Evolutionary conservation across 2,329 filamentous ascomycete species (phyloP), one percentile per base, ranked within the genome.

Genomic region (Aspergillus brasiliensis): DNA sequence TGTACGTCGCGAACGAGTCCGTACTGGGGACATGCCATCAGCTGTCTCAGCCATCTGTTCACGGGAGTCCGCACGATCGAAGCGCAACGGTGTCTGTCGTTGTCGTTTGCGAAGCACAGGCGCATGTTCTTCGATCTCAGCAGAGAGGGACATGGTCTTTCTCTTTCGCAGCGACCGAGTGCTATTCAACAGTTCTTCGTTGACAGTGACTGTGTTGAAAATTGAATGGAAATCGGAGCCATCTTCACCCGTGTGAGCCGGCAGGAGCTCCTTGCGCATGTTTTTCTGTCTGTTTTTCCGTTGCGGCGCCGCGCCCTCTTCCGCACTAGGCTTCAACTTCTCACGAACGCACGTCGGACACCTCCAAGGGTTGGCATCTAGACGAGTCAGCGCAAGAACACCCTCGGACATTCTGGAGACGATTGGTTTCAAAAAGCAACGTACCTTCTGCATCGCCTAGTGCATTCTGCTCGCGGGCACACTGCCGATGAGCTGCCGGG

Each of bases 401-500:
- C 37, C 10, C 23, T n/a, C 25, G 17, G 19, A 34, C 15, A 27
- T 19, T 15, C 11, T 8, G 11, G 44, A 44, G 15, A 52, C 51
- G 38, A 44, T 17, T 13, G 11, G 23, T 44, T 27, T 27, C 8
- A 47, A 46, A 21, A 51, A 40, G 8, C 23, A 17, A 55, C 62
- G 55, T 83, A 92, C 91, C 85, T 75, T 88, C 84, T 62, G 86
- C 84, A 64, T 83, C 78, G 67, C 79, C 80, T 69, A 91, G 78
- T 64, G 86, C 86, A 60, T 85, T 85, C 73, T 86, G 85, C 73
- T 90, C 86, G 72, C 89, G 87, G 60, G 92, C 93, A 78, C 94
- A 97, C 84, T 95, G 90, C 75, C 90, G 88, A 81, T 98, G 94
- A 71, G 92, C 94, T 97, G 80, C 73, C 77, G 75, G 77, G 71